Conservation (phyloP, 257 asterid genomes). For the Solanum habrochaites region DNA sequence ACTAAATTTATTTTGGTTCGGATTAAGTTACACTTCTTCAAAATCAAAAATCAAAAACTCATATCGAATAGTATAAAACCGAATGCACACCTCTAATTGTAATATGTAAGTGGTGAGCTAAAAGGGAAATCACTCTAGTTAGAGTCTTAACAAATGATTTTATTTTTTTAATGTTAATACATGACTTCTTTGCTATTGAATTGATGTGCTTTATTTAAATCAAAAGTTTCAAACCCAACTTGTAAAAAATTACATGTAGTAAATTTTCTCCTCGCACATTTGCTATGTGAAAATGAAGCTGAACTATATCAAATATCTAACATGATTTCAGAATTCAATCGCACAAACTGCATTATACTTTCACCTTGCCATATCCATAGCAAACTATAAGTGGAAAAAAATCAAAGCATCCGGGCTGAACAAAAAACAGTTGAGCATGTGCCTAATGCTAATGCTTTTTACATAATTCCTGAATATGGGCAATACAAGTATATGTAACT, state of each 20-base stretch:
- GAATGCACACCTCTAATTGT: too few relatives aligned
- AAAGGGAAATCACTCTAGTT: not conserved
- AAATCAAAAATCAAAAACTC: too few relatives aligned
- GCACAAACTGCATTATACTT: not conserved
- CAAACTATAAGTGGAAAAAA: not conserved
- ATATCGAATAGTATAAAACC: too few relatives aligned
- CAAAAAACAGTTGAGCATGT: not conserved
- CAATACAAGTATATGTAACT: not conserved
- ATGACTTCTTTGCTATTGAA: not conserved
- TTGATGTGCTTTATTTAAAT: not conserved
- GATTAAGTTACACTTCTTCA: too few relatives aligned
- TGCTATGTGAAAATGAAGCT: not conserved
- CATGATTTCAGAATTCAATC: not conserved
- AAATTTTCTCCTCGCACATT: not conserved
- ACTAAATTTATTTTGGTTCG: too few relatives aligned
- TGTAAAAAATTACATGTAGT: not conserved
- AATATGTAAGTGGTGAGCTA: not conserved
- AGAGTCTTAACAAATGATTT: too few relatives aligned
- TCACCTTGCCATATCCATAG: not conserved
- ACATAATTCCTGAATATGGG: not conserved
- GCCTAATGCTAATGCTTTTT: not conserved
- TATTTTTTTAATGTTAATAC: too few relatives aligned
- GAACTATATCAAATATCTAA: not conserved
- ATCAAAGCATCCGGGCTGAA: not conserved
- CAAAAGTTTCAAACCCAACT: not conserved